phyloP scores from a whole-genome alignment of 805 yeast species.

The Ogataea pini region DNA sequence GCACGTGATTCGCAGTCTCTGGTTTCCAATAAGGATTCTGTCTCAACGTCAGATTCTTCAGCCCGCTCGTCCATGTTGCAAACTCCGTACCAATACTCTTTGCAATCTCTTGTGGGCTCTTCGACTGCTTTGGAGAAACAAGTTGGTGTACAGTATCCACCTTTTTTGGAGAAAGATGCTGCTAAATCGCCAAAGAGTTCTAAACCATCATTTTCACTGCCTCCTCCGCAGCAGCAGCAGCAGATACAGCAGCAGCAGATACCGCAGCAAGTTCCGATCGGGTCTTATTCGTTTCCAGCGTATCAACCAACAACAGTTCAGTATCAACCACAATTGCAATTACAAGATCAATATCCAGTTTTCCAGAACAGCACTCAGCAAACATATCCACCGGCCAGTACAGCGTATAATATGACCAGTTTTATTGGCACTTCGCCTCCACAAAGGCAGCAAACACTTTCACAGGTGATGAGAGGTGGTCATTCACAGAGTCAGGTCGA shows the following conservation, averaged over 20 bases:
- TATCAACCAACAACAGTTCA: background rate
- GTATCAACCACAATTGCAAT: background rate
- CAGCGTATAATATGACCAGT: background rate
- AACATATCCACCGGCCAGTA: background rate
- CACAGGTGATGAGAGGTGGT: background rate
- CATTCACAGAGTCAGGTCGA: background rate
- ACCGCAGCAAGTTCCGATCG: constrained; percentile 9
- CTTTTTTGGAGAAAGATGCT: background rate
- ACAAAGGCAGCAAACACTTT: background rate
- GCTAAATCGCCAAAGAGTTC: background rate
- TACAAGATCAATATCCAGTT: constrained; percentile 4
- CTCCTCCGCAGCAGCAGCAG: constrained; percentile 18
- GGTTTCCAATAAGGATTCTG: constrained; percentile 5
- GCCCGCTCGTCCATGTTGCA: constrained; percentile 3
- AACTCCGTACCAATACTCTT: background rate
- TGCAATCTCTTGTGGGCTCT: background rate
- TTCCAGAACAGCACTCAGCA: constrained; percentile 7
- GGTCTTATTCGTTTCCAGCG: background rate
- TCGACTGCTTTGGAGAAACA: background rate
- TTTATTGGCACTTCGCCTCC: background rate
- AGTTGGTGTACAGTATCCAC: background rate
- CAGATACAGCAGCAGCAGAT: constrained; percentile 20
- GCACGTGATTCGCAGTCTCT: background rate
- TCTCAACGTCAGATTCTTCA: constrained; percentile 8
- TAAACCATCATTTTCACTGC: constrained; percentile 1